Evolutionary conservation across 768 basidiomycete genomes (phyloP), one percentile per base, ranked within the genome.

Genomic region (Hygrophorus pudorinus): DNA sequence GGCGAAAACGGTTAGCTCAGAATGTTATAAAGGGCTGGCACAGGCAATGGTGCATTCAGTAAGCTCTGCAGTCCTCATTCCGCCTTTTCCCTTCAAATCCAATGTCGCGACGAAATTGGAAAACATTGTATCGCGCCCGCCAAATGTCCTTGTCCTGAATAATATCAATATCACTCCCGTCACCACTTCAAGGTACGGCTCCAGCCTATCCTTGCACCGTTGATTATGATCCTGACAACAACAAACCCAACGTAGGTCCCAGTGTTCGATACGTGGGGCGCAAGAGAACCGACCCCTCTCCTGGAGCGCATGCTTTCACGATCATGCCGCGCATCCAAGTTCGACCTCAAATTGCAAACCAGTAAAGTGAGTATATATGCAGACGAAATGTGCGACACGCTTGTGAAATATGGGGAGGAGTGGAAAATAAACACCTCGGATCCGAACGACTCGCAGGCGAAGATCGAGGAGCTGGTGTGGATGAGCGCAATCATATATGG

Each of bases 161-260:
- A 18, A 31, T 41, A 17, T 46, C 16, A 14, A 33, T 16, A 32
- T 30, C 17, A 8, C 39, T 29, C 40, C 28, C 16, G 24, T 24
- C 4, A 24, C 24, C 24, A 24, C n/a, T n/a, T n/a, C n/a, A n/a
- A 92, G 62, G 45, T 71, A 66, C 1, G 81, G 82, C 48, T 76
- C 65, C 24, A 93, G 66, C 50, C 67, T 69, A 40, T 79, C 76
- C 27, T 71, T 68, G 56, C 86, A 89, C 8, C 70, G 69, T 55
- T 77, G 73, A 58, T 94, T 93, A 58, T 94, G 90, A 41, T 85
- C 82, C 81, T 85, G 38, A 48, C 4, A 20, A 31, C 38, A 41
- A 6, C 37, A 46, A 29, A 35, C 41, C 37, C 7, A 27, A 20
- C 2, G 27, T 38, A 5, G 27, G 13, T n/a, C 14, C 9, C 30